phyloP scores from a whole-genome alignment of 805 yeast genomes.

The Teunomyces pallodes region DNA sequence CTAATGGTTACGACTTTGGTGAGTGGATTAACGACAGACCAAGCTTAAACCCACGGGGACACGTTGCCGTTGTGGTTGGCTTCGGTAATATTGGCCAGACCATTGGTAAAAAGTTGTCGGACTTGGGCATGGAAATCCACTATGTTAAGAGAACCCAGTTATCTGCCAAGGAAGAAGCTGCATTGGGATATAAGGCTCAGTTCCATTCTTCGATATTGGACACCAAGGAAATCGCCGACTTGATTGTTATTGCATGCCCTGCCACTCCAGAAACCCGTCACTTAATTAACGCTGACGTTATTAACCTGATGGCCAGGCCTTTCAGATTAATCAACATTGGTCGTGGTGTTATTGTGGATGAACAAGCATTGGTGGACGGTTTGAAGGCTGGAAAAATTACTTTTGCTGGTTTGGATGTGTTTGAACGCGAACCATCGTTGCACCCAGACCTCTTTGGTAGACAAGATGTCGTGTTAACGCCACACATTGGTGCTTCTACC shows the following conservation, averaged over 20 bases:
- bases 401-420: conserved; percentile 75
- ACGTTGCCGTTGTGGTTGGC: conserved; percentile 63
- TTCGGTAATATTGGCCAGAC: conserved; percentile 73
- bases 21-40: conserved; percentile 46
- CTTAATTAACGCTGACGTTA: conserved; percentile 48
- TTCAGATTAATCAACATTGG: conserved; percentile 72
- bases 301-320: conserved; percentile 49
- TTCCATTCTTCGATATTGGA: conserved; percentile 38
- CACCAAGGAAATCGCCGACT: conserved; percentile 45
- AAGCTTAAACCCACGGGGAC: conserved; percentile 51
- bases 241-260: conserved; percentile 67
- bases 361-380: conserved; percentile 60
- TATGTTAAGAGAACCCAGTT: conserved; percentile 57
- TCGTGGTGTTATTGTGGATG: conserved; percentile 68
- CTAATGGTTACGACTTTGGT: conserved; percentile 38
- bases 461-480: conserved; percentile 63
- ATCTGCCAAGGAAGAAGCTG: conserved; percentile 24
- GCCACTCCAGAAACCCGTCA: conserved; percentile 56
- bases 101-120: conserved; percentile 54
- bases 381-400: conserved; percentile 57
- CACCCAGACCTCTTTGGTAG: conserved; percentile 49
- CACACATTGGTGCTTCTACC: conserved; percentile 73
- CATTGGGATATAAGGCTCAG: conserved; percentile 44
- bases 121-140: conserved; percentile 63
- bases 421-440: conserved; percentile 58